Evolutionary conservation across 2,329 filamentous ascomycete genomes (phyloP).

Genomic region (Paracorniculantispora psalliotae): DNA sequence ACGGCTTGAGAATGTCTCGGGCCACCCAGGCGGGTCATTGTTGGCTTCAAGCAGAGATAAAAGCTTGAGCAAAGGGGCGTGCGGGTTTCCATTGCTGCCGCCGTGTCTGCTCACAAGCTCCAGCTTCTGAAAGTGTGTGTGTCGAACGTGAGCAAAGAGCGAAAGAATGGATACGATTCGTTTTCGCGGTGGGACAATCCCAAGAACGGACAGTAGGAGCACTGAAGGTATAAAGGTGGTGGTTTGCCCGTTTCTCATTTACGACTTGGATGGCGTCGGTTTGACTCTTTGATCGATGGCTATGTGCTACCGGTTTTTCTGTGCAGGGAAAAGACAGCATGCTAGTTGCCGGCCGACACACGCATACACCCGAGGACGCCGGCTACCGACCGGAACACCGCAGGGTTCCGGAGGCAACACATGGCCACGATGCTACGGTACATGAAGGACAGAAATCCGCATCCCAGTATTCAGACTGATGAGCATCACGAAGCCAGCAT

Average conservation of each 20-base stretch:
- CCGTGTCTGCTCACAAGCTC: background rate
- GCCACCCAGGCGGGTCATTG: constrained; percentile 7
- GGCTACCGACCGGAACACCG: constrained; percentile 10
- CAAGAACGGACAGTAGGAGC: constrained; percentile 4
- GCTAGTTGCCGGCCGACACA: background rate
- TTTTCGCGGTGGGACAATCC: constrained; percentile 11
- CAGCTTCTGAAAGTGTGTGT: background rate
- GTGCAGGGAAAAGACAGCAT: background rate
- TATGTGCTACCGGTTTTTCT: background rate
- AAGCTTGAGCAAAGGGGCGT: constrained; percentile 5
- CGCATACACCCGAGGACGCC: constrained; percentile 8
- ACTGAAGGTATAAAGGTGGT: constrained; percentile 12
- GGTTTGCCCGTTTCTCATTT: constrained; percentile 2
- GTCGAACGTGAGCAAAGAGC: constrained; percentile 3
- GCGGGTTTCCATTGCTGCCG: background rate
- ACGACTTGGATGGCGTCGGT: background rate
- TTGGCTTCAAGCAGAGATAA: background rate
- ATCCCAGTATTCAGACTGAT: background rate
- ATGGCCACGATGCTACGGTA: background rate
- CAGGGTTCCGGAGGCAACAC: constrained; percentile 4
- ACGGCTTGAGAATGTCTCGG: constrained; percentile 6
- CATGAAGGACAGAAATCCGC: background rate
- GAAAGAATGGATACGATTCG: constrained; percentile 13
- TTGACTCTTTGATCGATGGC: background rate
- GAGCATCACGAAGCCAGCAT: background rate